Evolutionary conservation across 306 rosid genomes (phyloP).

Genomic region (Cucurbita moschata): DNA sequence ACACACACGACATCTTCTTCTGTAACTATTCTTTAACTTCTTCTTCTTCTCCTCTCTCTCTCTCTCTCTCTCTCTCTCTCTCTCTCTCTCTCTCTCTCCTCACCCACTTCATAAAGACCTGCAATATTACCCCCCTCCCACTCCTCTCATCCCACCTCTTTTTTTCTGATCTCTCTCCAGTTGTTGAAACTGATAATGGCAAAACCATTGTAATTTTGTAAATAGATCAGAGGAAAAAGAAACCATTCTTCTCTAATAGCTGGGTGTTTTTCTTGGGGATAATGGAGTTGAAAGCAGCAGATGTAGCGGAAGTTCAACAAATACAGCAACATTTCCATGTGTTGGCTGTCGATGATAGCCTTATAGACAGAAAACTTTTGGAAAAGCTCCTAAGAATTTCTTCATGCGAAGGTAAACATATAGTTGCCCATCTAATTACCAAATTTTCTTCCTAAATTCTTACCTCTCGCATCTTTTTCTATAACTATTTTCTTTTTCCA

Average conservation of each 20-base stretch:
- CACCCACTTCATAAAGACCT: constrained; percentile 26
- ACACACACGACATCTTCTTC: neutral
- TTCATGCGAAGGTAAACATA: constrained; percentile 48
- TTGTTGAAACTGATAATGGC: neutral
- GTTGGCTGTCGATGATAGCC: constrained; percentile 80
- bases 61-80: neutral
- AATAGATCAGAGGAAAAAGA: neutral
- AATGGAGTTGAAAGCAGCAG: constrained; percentile 28
- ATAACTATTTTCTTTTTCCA: neutral
- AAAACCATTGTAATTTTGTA: neutral
- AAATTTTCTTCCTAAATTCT: neutral
- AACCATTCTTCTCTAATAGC: neutral
- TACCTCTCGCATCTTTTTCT: neutral
- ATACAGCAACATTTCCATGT: constrained; percentile 63
- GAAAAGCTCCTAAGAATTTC: constrained; percentile 71
- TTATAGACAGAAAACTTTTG: constrained; percentile 61
- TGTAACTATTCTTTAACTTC: neutral
- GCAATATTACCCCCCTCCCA: constrained; percentile 22
- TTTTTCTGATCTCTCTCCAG: neutral
- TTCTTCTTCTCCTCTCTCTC: neutral
- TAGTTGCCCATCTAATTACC: neutral
- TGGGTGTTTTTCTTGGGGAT: neutral
- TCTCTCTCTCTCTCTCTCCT: constrained; percentile 2
- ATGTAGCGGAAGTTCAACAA: constrained; percentile 11
- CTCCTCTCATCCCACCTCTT: neutral